Conservation (phyloP, 73 alveolate genomes). For the Tetrahymena malaccensis region DNA sequence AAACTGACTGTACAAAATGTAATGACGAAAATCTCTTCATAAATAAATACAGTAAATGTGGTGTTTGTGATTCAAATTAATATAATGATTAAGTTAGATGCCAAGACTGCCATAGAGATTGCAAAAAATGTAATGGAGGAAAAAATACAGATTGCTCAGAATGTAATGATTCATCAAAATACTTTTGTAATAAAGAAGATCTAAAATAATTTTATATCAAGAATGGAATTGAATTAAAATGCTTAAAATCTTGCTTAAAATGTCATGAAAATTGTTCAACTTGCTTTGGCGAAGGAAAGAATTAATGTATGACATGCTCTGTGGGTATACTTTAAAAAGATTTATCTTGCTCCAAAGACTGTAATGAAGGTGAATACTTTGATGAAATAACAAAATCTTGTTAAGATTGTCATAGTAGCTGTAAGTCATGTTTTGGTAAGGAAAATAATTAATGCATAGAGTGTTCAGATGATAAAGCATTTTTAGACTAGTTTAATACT, state of each 20-base stretch:
- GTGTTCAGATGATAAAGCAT: neutral
- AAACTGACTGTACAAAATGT: neutral
- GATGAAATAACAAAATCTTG: neutral
- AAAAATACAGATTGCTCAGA: neutral
- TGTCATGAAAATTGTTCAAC: neutral
- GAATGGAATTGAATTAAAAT: neutral
- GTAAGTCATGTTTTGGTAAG: neutral
- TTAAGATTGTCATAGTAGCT: neutral
- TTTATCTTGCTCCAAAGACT: neutral
- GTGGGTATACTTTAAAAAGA: neutral
- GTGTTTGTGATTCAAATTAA: neutral
- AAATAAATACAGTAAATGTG: neutral
- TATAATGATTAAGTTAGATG: neutral
- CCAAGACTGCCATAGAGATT: neutral
- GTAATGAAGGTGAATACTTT: neutral
- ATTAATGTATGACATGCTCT: neutral
- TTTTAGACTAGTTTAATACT: neutral
- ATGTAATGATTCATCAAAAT: neutral
- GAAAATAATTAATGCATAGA: neutral
- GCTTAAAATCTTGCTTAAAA: neutral
- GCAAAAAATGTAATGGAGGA: neutral
- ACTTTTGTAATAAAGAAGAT: neutral
- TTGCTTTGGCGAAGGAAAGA: neutral
- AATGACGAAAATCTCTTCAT: neutral
- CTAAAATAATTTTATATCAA: neutral